These are phyloP conservation scores for Tilletia indica DNA, from an alignment of 1,284 basidiomycete species.

Conservation along the genomic window DNA sequence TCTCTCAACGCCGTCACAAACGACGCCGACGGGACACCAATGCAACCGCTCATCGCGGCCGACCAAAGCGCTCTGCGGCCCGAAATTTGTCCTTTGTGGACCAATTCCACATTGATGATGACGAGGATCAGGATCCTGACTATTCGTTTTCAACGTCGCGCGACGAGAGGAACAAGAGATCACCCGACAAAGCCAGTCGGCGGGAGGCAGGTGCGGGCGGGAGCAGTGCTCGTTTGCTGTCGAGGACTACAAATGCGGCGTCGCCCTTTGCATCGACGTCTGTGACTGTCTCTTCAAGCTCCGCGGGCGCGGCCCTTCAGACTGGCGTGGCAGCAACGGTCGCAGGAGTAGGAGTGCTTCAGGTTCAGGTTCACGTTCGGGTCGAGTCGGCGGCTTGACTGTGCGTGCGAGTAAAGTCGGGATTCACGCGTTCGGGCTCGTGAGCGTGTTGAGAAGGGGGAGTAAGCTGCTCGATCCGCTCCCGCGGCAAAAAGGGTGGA, in stretches of 20 bases:
- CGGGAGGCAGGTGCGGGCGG: too few species aligned
- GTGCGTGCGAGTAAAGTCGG: not conserved
- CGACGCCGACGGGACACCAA: not conserved
- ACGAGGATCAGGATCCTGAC: slow-evolving; percentile 13
- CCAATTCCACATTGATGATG: not conserved
- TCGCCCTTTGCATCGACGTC: too few species aligned
- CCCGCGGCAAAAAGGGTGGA: not conserved
- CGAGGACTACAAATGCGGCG: too few species aligned
- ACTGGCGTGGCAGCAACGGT: not conserved
- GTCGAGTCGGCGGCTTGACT: not conserved
- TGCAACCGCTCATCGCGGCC: not conserved
- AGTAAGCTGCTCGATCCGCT: not conserved
- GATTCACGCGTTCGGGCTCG: not conserved
- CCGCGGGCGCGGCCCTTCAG: too few species aligned
- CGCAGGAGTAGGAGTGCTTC: not conserved
- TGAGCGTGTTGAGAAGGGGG: not conserved
- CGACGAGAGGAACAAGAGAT: too few species aligned
- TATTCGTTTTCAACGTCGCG: not conserved
- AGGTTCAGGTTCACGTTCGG: slow-evolving; percentile 60
- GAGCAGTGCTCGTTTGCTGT: slow-evolving; percentile 49
- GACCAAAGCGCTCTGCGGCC: not conserved
- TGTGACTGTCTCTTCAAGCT: too few species aligned
- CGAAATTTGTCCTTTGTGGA: slow-evolving; percentile 6
- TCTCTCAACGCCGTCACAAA: not conserved
- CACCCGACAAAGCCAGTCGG: too few species aligned